Conservation (phyloP, 495 filamentous ascomycete species). For the Tuber borchii region DNA sequence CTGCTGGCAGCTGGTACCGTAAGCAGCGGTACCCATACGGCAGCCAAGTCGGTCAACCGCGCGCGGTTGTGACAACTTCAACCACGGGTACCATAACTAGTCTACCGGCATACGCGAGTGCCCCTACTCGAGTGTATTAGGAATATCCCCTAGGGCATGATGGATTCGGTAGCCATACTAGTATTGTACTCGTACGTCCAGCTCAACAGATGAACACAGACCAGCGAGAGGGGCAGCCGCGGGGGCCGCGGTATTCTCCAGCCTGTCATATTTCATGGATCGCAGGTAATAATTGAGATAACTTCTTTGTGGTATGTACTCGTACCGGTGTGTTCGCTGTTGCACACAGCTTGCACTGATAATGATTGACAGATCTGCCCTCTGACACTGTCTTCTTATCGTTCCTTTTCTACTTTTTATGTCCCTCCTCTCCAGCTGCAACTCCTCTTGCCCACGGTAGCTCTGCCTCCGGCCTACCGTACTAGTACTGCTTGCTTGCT, state of each 20-base stretch:
- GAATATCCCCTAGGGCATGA: not conserved
- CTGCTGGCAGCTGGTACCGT: not conserved
- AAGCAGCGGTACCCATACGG: slow-evolving; percentile 1
- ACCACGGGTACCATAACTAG: not conserved
- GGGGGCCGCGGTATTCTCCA: not conserved
- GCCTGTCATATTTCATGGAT: not conserved
- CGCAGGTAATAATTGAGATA: not conserved
- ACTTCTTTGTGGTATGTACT: not conserved
- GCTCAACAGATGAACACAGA: not conserved
- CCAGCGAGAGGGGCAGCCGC: not conserved
- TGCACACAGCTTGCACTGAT: not conserved
- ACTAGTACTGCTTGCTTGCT: not conserved
- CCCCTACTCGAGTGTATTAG: not conserved
- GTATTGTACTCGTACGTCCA: not conserved
- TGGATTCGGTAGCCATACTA: not conserved
- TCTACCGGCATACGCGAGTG: slow-evolving; percentile 15
- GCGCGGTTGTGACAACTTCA: slow-evolving; percentile 19
- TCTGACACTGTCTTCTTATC: not conserved
- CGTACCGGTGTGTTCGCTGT: not conserved
- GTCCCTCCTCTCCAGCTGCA: not conserved
- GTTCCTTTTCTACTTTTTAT: not conserved
- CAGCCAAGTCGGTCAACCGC: slow-evolving; percentile 15
- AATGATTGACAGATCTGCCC: not conserved
- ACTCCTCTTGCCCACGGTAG: not conserved
- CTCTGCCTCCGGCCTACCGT: not conserved